phyloP scores from a whole-genome alignment of 441 rosid genomes.

The Erysimum pusillum region DNA sequence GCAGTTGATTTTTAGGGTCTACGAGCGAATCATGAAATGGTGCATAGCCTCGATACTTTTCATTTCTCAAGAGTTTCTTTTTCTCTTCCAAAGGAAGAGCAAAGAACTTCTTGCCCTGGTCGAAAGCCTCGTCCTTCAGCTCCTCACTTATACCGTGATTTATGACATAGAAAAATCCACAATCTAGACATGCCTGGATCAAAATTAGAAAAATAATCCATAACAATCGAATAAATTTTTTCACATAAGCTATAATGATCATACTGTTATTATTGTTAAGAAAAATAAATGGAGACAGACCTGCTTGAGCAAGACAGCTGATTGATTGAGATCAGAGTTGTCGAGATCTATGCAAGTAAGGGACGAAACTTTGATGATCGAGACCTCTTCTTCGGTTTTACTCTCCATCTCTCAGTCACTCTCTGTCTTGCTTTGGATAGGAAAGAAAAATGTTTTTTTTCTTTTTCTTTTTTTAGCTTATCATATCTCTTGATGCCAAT shows the following conservation, averaged over 20 bases:
- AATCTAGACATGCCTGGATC: slow-evolving; percentile 73
- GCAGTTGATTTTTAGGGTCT: slow-evolving; percentile 76
- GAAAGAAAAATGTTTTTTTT: not conserved
- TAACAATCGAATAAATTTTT: not conserved
- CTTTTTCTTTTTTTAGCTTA: not conserved
- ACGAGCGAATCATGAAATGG: slow-evolving; percentile 70
- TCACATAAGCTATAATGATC: not conserved
- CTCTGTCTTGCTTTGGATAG: not conserved
- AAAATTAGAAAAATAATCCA: slow-evolving; percentile 2
- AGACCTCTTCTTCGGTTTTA: not conserved
- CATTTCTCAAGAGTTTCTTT: slow-evolving; percentile 75
- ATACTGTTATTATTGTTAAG: not conserved
- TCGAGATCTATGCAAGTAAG: slow-evolving; percentile 82
- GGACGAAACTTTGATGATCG: slow-evolving; percentile 49
- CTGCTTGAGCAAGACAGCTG: slow-evolving; percentile 76
- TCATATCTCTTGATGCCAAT: not conserved
- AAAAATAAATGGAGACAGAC: slow-evolving; percentile 37
- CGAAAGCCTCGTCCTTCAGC: slow-evolving; percentile 71
- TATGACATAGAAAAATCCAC: slow-evolving; percentile 82
- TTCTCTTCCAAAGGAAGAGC: slow-evolving; percentile 66
- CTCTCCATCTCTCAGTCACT: slow-evolving; percentile 15
- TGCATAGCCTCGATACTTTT: slow-evolving; percentile 75
- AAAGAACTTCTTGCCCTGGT: slow-evolving; percentile 69
- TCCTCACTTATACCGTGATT: slow-evolving; percentile 80
- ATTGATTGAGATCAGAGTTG: slow-evolving; percentile 51